Base-by-base conservation (phyloP, 129 eudicot genomes). In the Flaveria trinervia region DNA sequence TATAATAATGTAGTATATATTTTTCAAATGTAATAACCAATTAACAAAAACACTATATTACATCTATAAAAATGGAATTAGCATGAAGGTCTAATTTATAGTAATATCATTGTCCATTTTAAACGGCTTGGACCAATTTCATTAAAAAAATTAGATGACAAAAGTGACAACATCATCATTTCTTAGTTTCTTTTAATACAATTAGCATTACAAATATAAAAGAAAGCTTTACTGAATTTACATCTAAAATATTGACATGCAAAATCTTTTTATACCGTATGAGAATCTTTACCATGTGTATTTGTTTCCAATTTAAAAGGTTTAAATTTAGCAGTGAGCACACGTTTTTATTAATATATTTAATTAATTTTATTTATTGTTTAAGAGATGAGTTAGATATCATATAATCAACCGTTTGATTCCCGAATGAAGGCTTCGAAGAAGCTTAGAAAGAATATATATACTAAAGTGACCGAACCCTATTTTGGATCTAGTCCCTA, bases 271-370 rank as follows among this genome's bases (percentile, higher is more conserved):
- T 62, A 64, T 30, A 30, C 45, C 46, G 43, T 64, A 64, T 33
- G 46, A 64, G 69, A 28, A 64, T 64, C 46, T 64, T 64, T 64
- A 64, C 45, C 69, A 30, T 64, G 69, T 16, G 69, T 64, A 62
- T 62, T 62, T 26, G 44, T 15, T 26, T 62, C 33, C 41, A 33
- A 14, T 12, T 64, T 14, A 28, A 64, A 30, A 64, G 41, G 22
- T 7, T 64, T 62, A 62, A 26, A 62, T 5, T 28, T 46, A 64
- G 17, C 69, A 62, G 14, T 28, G 69, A 64, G 17, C 69, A 64
- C 69, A 64, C 16, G 69, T 61, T 12, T 28, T 12, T 61, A 36
- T 26, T 25, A 26, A 61, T 61, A 61, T 61, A 14, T 64, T 15
- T 28, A 30, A 6, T 15, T 64, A 28, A 30, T 64, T 64, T 64